These are phyloP conservation scores for Magnolia changhungtana DNA, from an alignment of 164 flowering plant species.

Conservation along the genomic window DNA sequence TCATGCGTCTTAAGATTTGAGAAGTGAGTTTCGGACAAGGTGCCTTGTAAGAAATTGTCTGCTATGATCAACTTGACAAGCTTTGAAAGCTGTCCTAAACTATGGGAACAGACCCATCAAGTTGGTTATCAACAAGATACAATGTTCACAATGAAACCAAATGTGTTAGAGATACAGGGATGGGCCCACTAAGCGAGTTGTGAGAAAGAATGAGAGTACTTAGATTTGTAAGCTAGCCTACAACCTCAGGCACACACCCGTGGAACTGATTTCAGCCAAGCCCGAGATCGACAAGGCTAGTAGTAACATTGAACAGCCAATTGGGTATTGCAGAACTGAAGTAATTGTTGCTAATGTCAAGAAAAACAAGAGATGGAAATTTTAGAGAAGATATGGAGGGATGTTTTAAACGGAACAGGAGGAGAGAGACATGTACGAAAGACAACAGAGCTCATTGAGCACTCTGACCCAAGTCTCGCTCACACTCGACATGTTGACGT, in stretches of 20 bases:
- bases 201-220: neutral
- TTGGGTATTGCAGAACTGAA: conserved; percentile 4
- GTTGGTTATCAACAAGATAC: conserved; percentile 24
- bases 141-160: conserved; percentile 18
- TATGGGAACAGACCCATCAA: conserved; percentile 17
- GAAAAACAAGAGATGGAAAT: neutral
- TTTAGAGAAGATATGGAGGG: neutral
- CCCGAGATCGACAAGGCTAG: neutral
- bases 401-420: conserved; percentile 1
- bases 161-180: conserved; percentile 5
- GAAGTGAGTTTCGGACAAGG: neutral
- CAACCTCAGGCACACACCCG: neutral
- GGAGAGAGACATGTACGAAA: neutral
- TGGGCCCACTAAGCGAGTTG: neutral
- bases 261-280: neutral
- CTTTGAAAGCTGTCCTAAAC: neutral
- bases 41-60: neutral
- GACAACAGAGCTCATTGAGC: neutral
- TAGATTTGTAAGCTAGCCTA: neutral
- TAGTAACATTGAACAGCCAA: conserved; percentile 6
- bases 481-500: neutral
- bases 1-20: neutral
- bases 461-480: neutral
- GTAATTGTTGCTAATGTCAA: conserved; percentile 1
- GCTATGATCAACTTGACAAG: neutral